Conservation (phyloP, 352 stramenopile species). For the Phytophthora tentaculata region DNA sequence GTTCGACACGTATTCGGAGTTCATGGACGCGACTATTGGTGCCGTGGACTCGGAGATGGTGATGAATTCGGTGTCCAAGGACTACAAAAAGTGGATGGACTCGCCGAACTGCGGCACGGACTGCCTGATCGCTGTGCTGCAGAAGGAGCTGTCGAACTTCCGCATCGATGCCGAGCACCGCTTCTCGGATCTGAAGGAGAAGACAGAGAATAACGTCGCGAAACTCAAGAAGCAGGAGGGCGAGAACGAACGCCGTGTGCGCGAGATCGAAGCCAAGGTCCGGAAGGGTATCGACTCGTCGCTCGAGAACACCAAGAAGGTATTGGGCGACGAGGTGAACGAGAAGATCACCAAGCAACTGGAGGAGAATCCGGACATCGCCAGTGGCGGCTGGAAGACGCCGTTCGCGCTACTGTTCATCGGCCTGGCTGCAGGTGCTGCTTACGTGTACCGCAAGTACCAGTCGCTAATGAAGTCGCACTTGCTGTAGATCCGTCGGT, state of each 20-base stretch:
- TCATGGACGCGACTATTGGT: constrained; percentile 47
- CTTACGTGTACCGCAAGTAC: constrained; percentile 86
- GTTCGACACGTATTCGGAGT: constrained; percentile 75
- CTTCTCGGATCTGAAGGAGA: constrained; percentile 86
- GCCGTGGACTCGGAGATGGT: constrained; percentile 69
- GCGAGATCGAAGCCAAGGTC: constrained; percentile 74
- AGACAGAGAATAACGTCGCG: constrained; percentile 79
- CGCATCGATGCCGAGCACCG: constrained; percentile 82
- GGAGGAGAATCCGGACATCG: constrained; percentile 68
- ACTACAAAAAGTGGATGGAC: constrained; percentile 86
- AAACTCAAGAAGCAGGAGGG: constrained; percentile 81
- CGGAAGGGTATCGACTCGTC: constrained; percentile 65
- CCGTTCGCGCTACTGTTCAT: constrained; percentile 80
- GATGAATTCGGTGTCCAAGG: constrained; percentile 84
- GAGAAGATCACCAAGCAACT: constrained; percentile 83
- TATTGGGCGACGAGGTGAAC: constrained; percentile 68
- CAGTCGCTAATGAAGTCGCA: constrained; percentile 87
- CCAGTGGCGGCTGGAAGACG: constrained; percentile 75
- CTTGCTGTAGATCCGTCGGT: constrained; percentile 64
- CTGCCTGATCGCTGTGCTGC: constrained; percentile 77
- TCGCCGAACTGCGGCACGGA: constrained; percentile 78
- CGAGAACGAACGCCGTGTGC: constrained; percentile 78
- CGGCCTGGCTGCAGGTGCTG: constrained; percentile 49
- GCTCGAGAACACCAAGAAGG: constrained; percentile 64
- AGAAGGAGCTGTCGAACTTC: constrained; percentile 85